These are phyloP conservation scores for Corchorus olitorius DNA, from an alignment of 345 rosid genomes.

Conservation along the genomic window DNA sequence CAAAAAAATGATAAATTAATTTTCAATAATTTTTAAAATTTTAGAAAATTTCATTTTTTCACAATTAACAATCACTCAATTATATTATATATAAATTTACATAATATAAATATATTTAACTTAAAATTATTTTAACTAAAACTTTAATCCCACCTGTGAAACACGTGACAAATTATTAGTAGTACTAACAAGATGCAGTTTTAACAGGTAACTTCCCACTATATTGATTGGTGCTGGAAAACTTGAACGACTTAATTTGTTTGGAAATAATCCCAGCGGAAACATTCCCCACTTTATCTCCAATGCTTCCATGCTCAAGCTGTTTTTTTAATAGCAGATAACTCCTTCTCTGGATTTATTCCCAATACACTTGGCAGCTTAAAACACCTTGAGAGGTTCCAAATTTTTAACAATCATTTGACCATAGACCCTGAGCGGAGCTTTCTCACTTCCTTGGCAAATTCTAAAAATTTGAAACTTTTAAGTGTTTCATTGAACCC, in stretches of 20 bases:
- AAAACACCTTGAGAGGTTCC: not conserved
- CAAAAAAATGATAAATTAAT: too few species aligned
- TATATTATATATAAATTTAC: too few species aligned
- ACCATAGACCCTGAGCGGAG: not conserved
- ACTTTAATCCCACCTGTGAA: too few species aligned
- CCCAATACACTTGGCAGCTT: conserved; percentile 14
- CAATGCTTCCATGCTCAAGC: not conserved
- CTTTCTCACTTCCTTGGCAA: conserved; percentile 25
- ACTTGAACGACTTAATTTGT: not conserved
- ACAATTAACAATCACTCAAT: too few species aligned
- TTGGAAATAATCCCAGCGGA: not conserved
- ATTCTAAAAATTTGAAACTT: not conserved
- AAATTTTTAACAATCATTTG: not conserved
- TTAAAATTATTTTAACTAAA: too few species aligned
- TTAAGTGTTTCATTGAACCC: not conserved
- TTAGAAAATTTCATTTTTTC: too few species aligned
- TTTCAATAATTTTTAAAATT: too few species aligned
- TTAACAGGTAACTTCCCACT: not conserved
- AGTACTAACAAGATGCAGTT: not conserved
- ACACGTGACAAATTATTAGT: too few species aligned
- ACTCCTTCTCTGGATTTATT: not conserved
- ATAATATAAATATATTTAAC: too few species aligned
- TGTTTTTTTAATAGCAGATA: fast-evolving
- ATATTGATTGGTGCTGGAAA: not conserved
- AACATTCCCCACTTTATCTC: not conserved